Conservation (phyloP, 2,329 filamentous ascomycete genomes). For the Diaporthe humulicola region DNA sequence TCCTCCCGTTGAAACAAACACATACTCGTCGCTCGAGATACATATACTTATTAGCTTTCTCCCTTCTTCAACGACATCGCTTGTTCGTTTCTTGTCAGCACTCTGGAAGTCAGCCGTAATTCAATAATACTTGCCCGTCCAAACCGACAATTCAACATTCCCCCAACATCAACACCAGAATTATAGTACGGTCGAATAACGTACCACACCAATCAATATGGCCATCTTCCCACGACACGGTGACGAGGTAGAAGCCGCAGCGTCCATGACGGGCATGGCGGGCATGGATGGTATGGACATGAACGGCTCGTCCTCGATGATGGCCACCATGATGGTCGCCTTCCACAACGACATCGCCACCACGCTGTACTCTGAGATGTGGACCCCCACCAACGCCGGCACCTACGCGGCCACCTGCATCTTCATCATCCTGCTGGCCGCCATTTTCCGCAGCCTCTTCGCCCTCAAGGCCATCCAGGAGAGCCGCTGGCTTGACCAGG, state of each 20-base stretch:
- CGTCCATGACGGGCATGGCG: constrained; percentile 42
- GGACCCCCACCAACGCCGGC: constrained; percentile 79
- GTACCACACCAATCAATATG: constrained; percentile 1
- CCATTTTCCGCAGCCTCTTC: constrained; percentile 77
- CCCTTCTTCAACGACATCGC: not conserved
- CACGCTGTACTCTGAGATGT: constrained; percentile 71
- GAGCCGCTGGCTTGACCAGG: constrained; percentile 76
- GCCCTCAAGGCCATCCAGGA: constrained; percentile 77
- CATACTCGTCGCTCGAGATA: not conserved
- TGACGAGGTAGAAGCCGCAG: constrained; percentile 42
- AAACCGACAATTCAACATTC: not conserved
- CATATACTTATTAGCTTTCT: not conserved
- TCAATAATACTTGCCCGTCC: not conserved
- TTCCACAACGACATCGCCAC: constrained; percentile 72
- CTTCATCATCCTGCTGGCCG: constrained; percentile 84
- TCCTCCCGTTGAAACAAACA: not conserved
- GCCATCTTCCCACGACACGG: constrained; percentile 34
- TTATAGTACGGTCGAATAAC: not conserved
- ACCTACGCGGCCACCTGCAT: constrained; percentile 91
- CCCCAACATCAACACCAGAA: not conserved
- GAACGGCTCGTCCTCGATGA: constrained; percentile 40
- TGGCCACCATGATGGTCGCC: constrained; percentile 64
- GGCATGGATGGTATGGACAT: constrained; percentile 42
- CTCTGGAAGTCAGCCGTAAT: constrained; percentile 22
- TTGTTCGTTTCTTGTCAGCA: not conserved